Percentiles rank a stretch among this genome's conserved stretches.
phyloP scores from a whole-genome alignment of 208 protist species.

The Crithidia fasciculata region DNA sequence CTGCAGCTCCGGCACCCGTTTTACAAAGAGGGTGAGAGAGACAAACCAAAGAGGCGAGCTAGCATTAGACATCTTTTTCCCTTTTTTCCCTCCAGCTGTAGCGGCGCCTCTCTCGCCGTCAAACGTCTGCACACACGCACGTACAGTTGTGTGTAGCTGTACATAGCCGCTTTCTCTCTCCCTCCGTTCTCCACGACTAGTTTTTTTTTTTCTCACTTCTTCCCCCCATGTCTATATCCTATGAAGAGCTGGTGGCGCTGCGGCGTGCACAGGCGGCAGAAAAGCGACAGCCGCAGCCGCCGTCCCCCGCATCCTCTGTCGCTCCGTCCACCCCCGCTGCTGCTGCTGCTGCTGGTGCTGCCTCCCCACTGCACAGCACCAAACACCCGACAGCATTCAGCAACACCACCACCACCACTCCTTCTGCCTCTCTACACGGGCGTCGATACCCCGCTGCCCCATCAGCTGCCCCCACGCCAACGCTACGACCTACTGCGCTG shows the following conservation, averaged over 20 bases:
- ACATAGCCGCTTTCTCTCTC: not conserved
- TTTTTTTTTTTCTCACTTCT: constrained; percentile 14
- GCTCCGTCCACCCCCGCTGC: no score
- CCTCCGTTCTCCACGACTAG: not conserved
- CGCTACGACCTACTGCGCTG: no score
- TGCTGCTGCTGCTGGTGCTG: no score
- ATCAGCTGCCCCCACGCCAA: not conserved
- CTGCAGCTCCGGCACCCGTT: no score
- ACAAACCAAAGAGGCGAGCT: no score
- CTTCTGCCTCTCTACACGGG: not conserved
- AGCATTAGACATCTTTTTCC: not conserved
- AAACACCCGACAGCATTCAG: no score
- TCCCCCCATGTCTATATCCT: constrained; percentile 85
- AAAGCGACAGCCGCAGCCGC: constrained; percentile 8
- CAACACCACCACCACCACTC: no score
- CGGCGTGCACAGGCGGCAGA: constrained; percentile 76
- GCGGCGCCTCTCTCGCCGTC: not conserved
- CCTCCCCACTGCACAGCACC: no score
- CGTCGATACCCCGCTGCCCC: constrained; percentile 6
- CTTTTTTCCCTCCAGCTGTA: not conserved
- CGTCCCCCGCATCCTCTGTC: not conserved
- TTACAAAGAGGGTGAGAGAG: no score
- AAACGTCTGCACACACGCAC: no score
- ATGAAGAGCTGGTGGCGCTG: constrained; percentile 83
- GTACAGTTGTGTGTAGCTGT: no score